phyloP scores from a whole-genome alignment of 345 rosid genomes.

The Draba incana region DNA sequence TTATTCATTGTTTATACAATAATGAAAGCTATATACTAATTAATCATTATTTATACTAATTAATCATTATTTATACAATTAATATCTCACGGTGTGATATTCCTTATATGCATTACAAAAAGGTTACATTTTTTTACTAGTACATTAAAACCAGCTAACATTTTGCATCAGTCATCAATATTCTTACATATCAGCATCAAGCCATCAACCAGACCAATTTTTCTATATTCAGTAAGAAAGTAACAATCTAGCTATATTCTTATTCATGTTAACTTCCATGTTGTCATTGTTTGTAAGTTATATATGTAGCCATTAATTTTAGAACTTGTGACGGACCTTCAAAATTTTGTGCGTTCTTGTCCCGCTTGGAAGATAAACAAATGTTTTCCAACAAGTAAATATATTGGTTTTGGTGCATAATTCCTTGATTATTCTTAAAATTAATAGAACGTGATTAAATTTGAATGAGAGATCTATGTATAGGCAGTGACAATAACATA shows the following conservation, averaged over 20 bases:
- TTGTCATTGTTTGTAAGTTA: not conserved
- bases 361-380: too few relatives aligned
- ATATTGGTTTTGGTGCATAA: too few relatives aligned
- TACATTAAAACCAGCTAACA: not conserved
- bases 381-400: too few relatives aligned
- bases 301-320: not conserved
- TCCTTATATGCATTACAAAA: slow-evolving; percentile 16
- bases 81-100: slow-evolving; percentile 2
- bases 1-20: slow-evolving; percentile 11
- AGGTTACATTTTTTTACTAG: not conserved
- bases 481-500: slow-evolving; percentile 33
- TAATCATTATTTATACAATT: slow-evolving; percentile 5
- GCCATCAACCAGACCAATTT: not conserved
- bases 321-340: not conserved
- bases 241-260: slow-evolving; percentile 2
- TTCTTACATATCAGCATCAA: not conserved
- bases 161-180: not conserved
- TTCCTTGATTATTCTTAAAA: too few relatives aligned
- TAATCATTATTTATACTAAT: slow-evolving; percentile 8
- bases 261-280: not conserved
- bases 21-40: slow-evolving; percentile 27
- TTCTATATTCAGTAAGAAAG: not conserved
- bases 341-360: too few relatives aligned
- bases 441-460: not conserved
- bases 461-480: slow-evolving; percentile 6